phyloP scores from a whole-genome alignment of 2,329 filamentous ascomycete species.

The Fusarium pseudocircinatum region DNA sequence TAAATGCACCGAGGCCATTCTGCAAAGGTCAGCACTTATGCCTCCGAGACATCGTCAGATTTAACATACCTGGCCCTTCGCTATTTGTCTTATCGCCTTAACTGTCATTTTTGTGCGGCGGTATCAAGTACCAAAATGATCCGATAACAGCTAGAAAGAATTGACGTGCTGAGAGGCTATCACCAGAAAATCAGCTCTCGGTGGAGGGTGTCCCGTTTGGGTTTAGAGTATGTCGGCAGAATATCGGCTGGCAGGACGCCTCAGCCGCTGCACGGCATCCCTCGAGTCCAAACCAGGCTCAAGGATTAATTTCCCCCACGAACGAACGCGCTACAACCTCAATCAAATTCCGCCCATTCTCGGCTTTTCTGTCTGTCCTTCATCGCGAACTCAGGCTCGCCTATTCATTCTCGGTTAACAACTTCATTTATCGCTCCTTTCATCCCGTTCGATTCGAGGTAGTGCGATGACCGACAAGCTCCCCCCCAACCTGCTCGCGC shows the following conservation, averaged over 20 bases:
- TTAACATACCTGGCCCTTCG: slow-evolving; percentile 61
- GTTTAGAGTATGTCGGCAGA: slow-evolving; percentile 41
- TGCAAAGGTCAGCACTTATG: slow-evolving; percentile 52
- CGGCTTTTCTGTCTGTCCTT: slow-evolving; percentile 11
- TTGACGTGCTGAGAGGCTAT: slow-evolving; percentile 32
- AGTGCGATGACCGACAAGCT: slow-evolving; percentile 92
- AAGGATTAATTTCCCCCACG: slow-evolving; percentile 41
- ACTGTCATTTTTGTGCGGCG: slow-evolving; percentile 62
- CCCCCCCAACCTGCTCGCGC: slow-evolving; percentile 88
- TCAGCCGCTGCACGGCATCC: slow-evolving; percentile 22
- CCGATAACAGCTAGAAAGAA: slow-evolving; percentile 34
- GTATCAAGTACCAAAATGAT: slow-evolving; percentile 43
- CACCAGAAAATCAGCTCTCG: slow-evolving; percentile 41
- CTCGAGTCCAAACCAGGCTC: slow-evolving; percentile 9
- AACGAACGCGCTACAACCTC: slow-evolving; percentile 33
- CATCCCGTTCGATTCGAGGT: slow-evolving; percentile 8
- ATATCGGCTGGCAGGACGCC: slow-evolving; percentile 29
- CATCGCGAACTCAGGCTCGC: slow-evolving; percentile 20
- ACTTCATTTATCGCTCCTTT: background rate
- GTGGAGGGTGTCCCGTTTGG: slow-evolving; percentile 15
- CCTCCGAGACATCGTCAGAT: background rate
- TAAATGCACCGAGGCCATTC: slow-evolving; percentile 97
- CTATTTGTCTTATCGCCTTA: slow-evolving; percentile 62
- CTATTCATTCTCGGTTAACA: slow-evolving; percentile 15
- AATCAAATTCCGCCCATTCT: slow-evolving; percentile 19